A percentile compares a stretch with the other conserved stretches of the same genome.
Evolutionary conservation across 352 stramenopile genomes (phyloP).

Genomic region (Discostella stelligera): DNA sequence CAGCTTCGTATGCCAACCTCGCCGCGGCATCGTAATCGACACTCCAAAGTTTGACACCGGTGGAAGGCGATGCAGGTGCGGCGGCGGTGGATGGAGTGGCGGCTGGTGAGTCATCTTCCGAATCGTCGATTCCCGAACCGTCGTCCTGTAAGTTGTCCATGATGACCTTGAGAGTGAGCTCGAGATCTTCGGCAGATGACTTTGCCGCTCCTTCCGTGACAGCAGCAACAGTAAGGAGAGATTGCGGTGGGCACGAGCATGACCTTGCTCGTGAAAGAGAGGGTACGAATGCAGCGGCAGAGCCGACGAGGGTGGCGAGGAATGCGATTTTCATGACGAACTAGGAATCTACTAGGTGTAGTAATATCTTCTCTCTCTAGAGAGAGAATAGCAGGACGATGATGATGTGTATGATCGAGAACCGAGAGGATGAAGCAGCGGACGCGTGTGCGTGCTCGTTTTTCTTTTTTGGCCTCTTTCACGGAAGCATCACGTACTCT

Average conservation of each 20-base stretch:
- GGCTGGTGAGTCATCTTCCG: slow-evolving; percentile 26
- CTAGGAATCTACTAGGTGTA: no score
- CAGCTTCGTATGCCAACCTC: slow-evolving; percentile 50
- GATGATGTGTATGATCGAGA: no score
- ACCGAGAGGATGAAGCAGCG: no score
- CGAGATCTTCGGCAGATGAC: slow-evolving; percentile 43
- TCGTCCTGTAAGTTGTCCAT: slow-evolving; percentile 34
- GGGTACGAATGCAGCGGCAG: slow-evolving; percentile 40
- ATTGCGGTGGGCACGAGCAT: background rate
- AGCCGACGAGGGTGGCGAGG: slow-evolving; percentile 27
- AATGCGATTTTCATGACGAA: slow-evolving; percentile 36
- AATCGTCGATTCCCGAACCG: slow-evolving; percentile 38
- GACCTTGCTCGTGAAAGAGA: slow-evolving; percentile 3
- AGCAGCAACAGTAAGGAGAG: slow-evolving; percentile 13
- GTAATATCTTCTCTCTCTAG: no score
- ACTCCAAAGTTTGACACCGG: slow-evolving; percentile 44
- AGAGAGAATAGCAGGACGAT: no score
- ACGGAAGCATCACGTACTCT: no score
- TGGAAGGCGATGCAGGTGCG: slow-evolving; percentile 7
- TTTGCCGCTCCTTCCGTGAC: slow-evolving; percentile 20
- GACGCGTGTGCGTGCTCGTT: no score
- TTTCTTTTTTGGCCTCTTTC: no score
- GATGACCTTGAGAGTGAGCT: slow-evolving; percentile 51
- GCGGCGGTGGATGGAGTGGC: slow-evolving; percentile 19
- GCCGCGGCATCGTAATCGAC: slow-evolving; percentile 53